Percentiles rank a stretch among this genome's conserved stretches.
Evolutionary conservation across 495 filamentous ascomycete species (phyloP).

Genomic region (Podospora comata): DNA sequence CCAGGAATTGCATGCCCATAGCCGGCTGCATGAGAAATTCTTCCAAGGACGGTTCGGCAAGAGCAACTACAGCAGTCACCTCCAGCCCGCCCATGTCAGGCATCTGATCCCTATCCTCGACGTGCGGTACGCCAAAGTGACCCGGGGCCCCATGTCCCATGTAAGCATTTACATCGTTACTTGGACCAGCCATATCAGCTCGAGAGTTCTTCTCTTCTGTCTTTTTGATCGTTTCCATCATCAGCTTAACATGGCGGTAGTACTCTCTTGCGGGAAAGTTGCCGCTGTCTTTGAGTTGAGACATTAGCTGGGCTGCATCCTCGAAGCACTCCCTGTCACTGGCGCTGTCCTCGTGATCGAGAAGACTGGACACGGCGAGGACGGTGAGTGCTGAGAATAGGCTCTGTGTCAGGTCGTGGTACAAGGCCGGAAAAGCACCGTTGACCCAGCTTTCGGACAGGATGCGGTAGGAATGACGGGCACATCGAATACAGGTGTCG

Average conservation of each 20-base stretch:
- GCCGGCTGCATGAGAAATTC: constrained; percentile 5
- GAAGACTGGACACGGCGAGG: constrained; percentile 9
- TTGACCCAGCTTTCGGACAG: constrained; percentile 8
- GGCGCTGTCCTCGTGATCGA: neutral
- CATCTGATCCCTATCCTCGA: neutral
- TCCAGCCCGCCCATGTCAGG: neutral
- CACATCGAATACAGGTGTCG: constrained; percentile 10
- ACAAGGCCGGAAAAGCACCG: constrained; percentile 14
- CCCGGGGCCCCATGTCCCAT: neutral
- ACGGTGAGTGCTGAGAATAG: constrained; percentile 10
- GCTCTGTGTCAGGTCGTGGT: constrained; percentile 12
- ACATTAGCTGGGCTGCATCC: constrained; percentile 3
- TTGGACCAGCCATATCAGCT: neutral
- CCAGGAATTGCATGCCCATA: constrained; percentile 3
- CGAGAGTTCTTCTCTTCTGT: neutral
- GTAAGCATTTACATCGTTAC: neutral
- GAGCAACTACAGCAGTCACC: neutral
- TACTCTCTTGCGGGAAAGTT: constrained; percentile 12
- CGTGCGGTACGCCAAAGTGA: neutral
- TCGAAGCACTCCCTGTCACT: constrained; percentile 9
- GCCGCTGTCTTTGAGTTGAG: constrained; percentile 12
- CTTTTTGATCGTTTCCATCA: constrained; percentile 4
- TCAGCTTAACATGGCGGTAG: constrained; percentile 10
- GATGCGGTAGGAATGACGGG: constrained; percentile 10
- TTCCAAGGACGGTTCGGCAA: constrained; percentile 5